Evolutionary conservation across 2,329 filamentous ascomycete species (phyloP), one percentile per base, ranked within the genome.

Genomic region (Endocalyx cinctus): DNA sequence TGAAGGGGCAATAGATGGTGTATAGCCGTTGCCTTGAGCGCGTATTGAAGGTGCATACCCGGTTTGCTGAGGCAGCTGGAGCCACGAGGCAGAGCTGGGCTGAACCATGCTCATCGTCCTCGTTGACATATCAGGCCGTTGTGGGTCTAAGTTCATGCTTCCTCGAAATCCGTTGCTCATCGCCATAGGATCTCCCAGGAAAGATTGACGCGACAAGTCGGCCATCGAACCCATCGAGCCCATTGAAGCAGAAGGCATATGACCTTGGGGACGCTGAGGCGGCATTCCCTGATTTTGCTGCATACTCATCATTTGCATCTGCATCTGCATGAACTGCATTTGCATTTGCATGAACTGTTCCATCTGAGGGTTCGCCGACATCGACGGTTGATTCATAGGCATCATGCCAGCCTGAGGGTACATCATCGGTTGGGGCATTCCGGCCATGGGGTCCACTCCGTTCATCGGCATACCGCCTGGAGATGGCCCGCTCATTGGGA

Each of bases 291-390:
- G 48, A 23, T 42, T 37, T 25, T 56, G 55, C 31, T 61, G 63
- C 10, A 54, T 47, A 1, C 70, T 69, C 73, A 87, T 84, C 77
- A 87, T 83, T 51, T 89, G 84, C 83, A 94, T 90, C 73, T 87
- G 84, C 77, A 87, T 83, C 51, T 89, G 84, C 83, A 94, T 90
- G 62, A 88, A 88, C 55, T 94, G 85, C 83, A 94, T 89, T 57
- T 94, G 87, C 82, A 92, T 87, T 55, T 88, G 83, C 84, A 90
- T 88, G 63, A 90, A 88, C 50, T 87, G 82, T 35, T 77, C 74
- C 85, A 90, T 89, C 53, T 89, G 84, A 52, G 87, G 82, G 6
- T 77, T 82, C 72, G 92, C 83, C 46, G 89, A 81, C 26, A 89
- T 72, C 48, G 90, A 84, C 17, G 81, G 80, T 55, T 85, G 82